Evolutionary conservation across 441 rosid genomes (phyloP).

Genomic region (Eruca vesicaria): DNA sequence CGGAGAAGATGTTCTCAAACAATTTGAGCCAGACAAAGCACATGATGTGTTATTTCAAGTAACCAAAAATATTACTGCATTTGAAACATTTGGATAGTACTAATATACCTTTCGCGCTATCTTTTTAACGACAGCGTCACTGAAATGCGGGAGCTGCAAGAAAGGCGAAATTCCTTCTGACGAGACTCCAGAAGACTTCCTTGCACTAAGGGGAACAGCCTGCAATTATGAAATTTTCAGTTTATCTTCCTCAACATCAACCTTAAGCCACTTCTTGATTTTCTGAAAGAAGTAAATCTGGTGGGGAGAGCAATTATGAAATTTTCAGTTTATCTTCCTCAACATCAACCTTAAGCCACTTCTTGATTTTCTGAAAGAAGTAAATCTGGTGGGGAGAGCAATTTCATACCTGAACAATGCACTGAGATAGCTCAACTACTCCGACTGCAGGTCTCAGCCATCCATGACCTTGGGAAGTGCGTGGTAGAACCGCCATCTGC

Average conservation of each 20-base stretch:
- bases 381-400: not conserved
- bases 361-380: not conserved
- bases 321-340: conserved; percentile 17
- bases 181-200: conserved; percentile 84
- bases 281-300: not conserved
- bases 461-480: conserved; percentile 89
- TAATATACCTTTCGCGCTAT: conserved; percentile 81
- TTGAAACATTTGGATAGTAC: conserved; percentile 9
- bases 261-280: conserved; percentile 4
- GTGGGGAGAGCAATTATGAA: not conserved
- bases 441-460: conserved; percentile 98
- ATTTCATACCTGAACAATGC: conserved; percentile 79
- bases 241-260: conserved; percentile 11
- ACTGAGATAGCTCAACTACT: conserved; percentile 92
- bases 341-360: conserved; percentile 6
- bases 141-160: conserved; percentile 91
- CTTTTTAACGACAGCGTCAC: conserved; percentile 72
- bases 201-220: conserved; percentile 88
- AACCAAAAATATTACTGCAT: not conserved
- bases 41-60: not conserved
- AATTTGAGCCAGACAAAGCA: not conserved
- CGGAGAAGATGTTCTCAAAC: not conserved
- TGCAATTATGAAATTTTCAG: not conserved
- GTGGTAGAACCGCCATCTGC: conserved; percentile 96
- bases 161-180: conserved; percentile 89